A percentile compares a stretch with the other conserved stretches of the same genome.
Evolutionary conservation across 148 eudicot species (phyloP).

Genomic region (Polygonum maritimum): DNA sequence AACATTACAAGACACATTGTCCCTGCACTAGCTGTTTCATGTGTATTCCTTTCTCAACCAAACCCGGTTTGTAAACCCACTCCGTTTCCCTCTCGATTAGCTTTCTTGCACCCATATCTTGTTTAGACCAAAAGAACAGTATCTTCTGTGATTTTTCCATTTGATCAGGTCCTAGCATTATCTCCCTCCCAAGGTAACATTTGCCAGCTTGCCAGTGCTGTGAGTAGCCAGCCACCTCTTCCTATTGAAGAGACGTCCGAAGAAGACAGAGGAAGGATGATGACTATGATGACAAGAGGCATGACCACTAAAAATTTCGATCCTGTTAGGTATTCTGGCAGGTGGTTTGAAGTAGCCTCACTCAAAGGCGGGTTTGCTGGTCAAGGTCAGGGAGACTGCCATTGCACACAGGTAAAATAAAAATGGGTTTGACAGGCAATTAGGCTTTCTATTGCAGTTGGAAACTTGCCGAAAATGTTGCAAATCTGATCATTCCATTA

Average conservation of each 20-base stretch:
- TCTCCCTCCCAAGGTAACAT: constrained; percentile 28
- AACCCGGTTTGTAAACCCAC: constrained; percentile 44
- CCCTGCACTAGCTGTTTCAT: constrained; percentile 68
- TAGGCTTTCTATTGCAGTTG: not conserved
- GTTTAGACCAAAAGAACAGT: no score
- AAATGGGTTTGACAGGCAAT: not conserved
- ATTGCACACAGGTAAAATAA: constrained; percentile 87
- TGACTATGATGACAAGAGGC: constrained; percentile 71
- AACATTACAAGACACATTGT: constrained; percentile 39
- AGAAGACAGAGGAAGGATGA: constrained; percentile 24
- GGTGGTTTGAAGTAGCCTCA: constrained; percentile 99
- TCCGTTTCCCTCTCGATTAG: constrained; percentile 1
- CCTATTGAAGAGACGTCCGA: constrained; percentile 48
- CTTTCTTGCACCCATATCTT: not conserved
- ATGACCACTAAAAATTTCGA: constrained; percentile 79
- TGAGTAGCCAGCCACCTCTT: constrained; percentile 30
- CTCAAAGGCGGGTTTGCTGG: constrained; percentile 96
- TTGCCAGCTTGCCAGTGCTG: constrained; percentile 54
- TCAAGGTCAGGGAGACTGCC: constrained; percentile 95
- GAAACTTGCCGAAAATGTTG: not conserved
- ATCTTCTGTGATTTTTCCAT: not conserved
- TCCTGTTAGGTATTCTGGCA: constrained; percentile 84
- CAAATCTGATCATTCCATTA: not conserved
- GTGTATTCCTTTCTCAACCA: constrained; percentile 53
- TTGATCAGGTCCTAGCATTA: constrained; percentile 49